Evolutionary conservation across 2,329 filamentous ascomycete species (phyloP), one percentile per base, ranked within the genome.

Genomic region (Volutella citrinella): DNA sequence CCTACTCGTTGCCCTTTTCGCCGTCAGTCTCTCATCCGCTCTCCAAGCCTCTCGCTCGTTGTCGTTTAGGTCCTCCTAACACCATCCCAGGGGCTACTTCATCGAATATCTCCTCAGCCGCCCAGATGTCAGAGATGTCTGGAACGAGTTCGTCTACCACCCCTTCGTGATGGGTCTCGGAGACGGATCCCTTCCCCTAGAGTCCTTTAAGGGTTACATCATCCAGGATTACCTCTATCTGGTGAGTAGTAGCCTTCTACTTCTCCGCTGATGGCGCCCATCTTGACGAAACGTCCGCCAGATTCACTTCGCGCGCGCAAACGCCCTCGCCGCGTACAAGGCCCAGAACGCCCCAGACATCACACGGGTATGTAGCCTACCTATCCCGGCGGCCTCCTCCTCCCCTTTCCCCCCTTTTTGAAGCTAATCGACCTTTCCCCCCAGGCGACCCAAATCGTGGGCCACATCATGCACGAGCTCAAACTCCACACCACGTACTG

Each of bases 151-250:
- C 54, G 82, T 86, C 3, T 71, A 89, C 46, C 91, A 97, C 55
- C 78, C 82, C 0, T 97, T 97, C 54, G 86, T 95, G 25, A 69
- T 81, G 52, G 77, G 75, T 11, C 69, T 97, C 54, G 89, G 84
- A 1, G 72, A 83, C 38, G 89, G 88, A 0, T 83, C 76, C 7
- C 67, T 97, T 14, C 83, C 86, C 0, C 49, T 84, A 2, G 77
- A 84, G 26, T 82, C 80, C 0, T 97, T 95, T 69, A 93, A 89
- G 59, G 76, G 84, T 23, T 97, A 96, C 57, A 78, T 97, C 36
- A 74, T 93, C 9, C 91, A 97, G 52, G 91, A 97, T 54, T 96
- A 96, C 53, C 70, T 95, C 5, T 97, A 93, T 54, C 66, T 96
- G 26, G 85, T 93, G 51, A 25, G 71, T 55, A 12, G 13, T 10